Conservation (phyloP, 2,329 filamentous ascomycete genomes). For the Simplicillium sp. region DNA sequence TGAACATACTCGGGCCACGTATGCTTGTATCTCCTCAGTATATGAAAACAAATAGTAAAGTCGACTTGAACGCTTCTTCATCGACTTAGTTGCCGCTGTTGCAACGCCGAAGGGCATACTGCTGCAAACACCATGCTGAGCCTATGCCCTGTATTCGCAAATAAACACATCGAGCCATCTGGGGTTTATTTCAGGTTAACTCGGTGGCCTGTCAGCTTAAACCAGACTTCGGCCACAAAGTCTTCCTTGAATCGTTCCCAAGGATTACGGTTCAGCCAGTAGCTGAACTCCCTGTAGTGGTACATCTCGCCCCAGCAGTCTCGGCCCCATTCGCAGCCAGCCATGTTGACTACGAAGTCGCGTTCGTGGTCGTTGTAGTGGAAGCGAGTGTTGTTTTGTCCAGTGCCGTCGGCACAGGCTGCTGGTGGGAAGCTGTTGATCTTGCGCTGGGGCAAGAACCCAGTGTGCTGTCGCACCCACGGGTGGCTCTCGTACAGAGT, state of each 20-base stretch:
- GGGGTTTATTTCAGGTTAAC: conserved; percentile 35
- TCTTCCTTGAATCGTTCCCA: conserved; percentile 74
- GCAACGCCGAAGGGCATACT: no score
- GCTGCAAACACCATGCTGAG: no score
- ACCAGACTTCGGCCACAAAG: conserved; percentile 50
- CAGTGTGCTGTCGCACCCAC: conserved; percentile 83
- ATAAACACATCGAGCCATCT: neutral
- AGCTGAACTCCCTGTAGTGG: conserved; percentile 83
- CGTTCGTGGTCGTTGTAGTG: conserved; percentile 81
- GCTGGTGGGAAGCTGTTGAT: conserved; percentile 92
- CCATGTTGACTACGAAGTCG: conserved; percentile 97
- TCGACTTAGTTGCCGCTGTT: no score
- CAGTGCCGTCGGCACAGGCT: conserved; percentile 65
- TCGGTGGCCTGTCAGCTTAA: conserved; percentile 52
- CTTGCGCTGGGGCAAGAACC: conserved; percentile 81
- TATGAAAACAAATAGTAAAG: no score
- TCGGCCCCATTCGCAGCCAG: conserved; percentile 90
- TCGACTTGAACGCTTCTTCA: no score
- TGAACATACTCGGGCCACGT: no score
- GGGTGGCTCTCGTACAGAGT: conserved; percentile 86
- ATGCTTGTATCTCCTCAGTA: no score
- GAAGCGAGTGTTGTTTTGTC: conserved; percentile 60
- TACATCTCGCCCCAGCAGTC: conserved; percentile 99
- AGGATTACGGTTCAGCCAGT: conserved; percentile 71
- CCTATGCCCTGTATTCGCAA: no score